Percentiles rank a stretch among this genome's conserved stretches.
phyloP scores from a whole-genome alignment of 2,329 filamentous ascomycete genomes.

The Talaromyces rugulosus region DNA sequence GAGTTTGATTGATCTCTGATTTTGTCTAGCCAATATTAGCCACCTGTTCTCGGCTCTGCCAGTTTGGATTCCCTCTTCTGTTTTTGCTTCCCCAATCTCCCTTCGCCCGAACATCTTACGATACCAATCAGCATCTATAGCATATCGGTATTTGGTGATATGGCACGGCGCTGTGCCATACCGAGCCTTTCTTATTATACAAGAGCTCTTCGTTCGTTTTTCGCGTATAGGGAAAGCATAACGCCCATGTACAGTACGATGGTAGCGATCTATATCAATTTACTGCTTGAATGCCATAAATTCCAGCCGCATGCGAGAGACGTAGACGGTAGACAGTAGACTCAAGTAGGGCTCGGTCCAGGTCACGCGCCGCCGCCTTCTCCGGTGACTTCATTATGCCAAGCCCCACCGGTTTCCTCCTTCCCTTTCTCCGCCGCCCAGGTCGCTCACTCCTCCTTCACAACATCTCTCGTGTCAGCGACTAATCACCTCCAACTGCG shows the following conservation, averaged over 20 bases:
- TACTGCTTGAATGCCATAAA: not conserved
- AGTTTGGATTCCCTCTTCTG: not conserved
- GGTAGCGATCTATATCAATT: not conserved
- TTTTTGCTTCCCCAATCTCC: not conserved
- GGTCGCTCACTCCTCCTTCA: not conserved
- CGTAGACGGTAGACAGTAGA: not conserved
- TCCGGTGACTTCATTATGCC: not conserved
- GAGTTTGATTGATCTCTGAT: constrained; percentile 28
- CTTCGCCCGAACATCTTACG: constrained; percentile 7
- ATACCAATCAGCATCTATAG: constrained; percentile 11
- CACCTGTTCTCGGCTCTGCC: not conserved
- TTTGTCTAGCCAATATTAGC: not conserved
- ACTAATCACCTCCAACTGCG: not conserved
- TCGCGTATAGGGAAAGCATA: not conserved
- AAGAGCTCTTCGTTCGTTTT: not conserved
- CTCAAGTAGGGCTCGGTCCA: not conserved
- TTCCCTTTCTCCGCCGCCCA: not conserved
- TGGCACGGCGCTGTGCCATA: not conserved
- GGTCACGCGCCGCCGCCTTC: not conserved
- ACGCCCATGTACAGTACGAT: not conserved
- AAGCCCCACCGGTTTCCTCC: not conserved
- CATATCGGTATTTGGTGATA: not conserved
- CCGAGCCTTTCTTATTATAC: not conserved
- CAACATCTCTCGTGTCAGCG: not conserved
- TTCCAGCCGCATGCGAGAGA: not conserved